Evolutionary conservation across 169 alveolate species (phyloP), one percentile per base, ranked within the genome.

Genomic region (Eimeria acervulina): DNA sequence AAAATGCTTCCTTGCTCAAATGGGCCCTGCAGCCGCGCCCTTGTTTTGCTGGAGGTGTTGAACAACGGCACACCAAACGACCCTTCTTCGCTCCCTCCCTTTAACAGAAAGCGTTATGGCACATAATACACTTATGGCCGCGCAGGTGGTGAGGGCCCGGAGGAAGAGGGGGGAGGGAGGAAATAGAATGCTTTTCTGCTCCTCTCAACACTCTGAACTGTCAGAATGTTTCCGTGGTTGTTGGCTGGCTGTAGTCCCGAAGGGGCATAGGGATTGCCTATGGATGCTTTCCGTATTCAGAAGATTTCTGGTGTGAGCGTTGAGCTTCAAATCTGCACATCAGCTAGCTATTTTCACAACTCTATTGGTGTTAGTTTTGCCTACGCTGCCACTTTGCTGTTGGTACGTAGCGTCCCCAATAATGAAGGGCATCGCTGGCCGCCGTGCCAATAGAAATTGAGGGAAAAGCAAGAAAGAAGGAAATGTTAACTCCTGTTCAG

Each of bases 41-140:
- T 83, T 31, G 70, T 83, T 40, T 52, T 83, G 68, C 74, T 83
- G 74, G 91, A 83, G 72, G 47, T 47, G 44, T 10, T 47, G 51
- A 42, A n/a, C 12, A 12, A 38, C 28, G 52, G 68, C 40, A 28
- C 38, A 10, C 74, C 40, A 17, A n/a, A 26, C 72, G 72, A 52
- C 38, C 31, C 68, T 23, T 40, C 68, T 23, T n/a, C 91, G 66
- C 72, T 83, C 21, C 91, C 91, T 23, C 68, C 66, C 0, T 83
- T 83, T 74, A 83, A 47, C 91, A 42, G 91, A 52, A 83, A 83
- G 74, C 91, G 91, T 2, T 83, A 83, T 28, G 91, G 91, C 26
- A 83, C 91, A 7, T 83, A 83, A 21, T 59, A 21, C 68, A 59
- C 19, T 15, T 21, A 17, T 59, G 68, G 68, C 68, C 68, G 68